Evolutionary conservation across 2,329 filamentous ascomycete genomes (phyloP), one percentile per base, ranked within the genome.

Genomic region (Calonectria pseudoreteaudii): DNA sequence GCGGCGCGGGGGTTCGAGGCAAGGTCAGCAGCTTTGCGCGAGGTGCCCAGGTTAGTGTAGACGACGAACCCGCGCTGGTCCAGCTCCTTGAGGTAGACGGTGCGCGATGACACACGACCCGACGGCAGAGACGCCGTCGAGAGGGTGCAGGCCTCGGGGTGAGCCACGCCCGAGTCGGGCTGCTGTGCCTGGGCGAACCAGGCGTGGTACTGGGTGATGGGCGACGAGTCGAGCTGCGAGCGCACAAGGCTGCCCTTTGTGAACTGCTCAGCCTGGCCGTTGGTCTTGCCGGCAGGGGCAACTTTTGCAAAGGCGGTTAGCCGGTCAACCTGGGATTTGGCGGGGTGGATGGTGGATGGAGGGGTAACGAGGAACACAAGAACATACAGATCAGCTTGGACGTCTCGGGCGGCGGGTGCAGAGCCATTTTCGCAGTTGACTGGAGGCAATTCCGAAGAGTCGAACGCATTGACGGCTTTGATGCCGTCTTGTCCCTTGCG

Each of bases 1-100:
- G 92, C 92, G 0, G 94, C 96, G 86, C 94, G 93, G 34, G 91
- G 90, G 84, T 98, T 99, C 5, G 86, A 88, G 28, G 87, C 88
- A 9, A 97, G 86, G 83, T 98, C 95, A 65, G 86, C 81, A 0
- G 92, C 91, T 86, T 93, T 91, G 80, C 89, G 86, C 73, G 92
- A 94, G 0, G 94, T 97, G 74, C 92, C 95, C 87, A 96, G 96
- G 85, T 99, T 99, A 81, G 92, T 94, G 88, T 98, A 99, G 64
- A 99, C 89, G 53, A 98, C 95, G 85, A 97, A 99, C 20, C 96
- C 95, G 26, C 85, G 80, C 68, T 88, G 85, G 84, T 98, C 96
- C 30, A 98, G 91, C 87, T 98, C 97, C 86, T 99, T 99, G 78
- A 99, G 90, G 86, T 98, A 99, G 47, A 99, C 95, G 78, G 95